A percentile compares a stretch with the other conserved stretches of the same genome.
phyloP scores from a whole-genome alignment of 2,329 filamentous ascomycete genomes.

The Phoma sp. region DNA sequence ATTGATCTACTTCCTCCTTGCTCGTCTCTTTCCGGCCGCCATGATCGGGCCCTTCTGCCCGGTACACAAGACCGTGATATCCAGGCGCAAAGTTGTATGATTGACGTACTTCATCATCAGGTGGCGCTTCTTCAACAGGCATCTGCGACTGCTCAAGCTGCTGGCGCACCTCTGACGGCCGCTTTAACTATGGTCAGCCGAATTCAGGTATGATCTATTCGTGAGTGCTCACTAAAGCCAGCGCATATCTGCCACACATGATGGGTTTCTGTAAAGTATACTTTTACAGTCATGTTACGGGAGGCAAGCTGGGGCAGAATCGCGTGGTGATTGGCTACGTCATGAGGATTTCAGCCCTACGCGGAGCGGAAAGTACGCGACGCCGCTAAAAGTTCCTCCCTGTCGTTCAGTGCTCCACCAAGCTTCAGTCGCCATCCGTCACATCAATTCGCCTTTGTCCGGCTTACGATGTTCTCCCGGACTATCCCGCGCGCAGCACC shows the following conservation, averaged over 20 bases:
- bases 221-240: slow-evolving; percentile 62
- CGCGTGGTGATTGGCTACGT: slow-evolving; percentile 42
- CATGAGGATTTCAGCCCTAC: slow-evolving; percentile 41
- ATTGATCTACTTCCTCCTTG: slow-evolving; percentile 1
- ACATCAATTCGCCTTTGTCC: slow-evolving; percentile 22
- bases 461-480: slow-evolving; percentile 46
- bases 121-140: slow-evolving; percentile 72
- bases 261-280: slow-evolving; percentile 27
- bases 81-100: slow-evolving; percentile 94
- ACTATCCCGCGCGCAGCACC: slow-evolving; percentile 36
- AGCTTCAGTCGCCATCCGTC: slow-evolving; percentile 14
- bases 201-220: background rate
- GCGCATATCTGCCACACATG: slow-evolving; percentile 73
- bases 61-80: slow-evolving; percentile 83
- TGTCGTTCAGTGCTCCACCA: slow-evolving; percentile 30
- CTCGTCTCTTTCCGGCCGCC: slow-evolving; percentile 49
- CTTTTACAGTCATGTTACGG: slow-evolving; percentile 5
- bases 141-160: slow-evolving; percentile 77
- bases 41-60: slow-evolving; percentile 71
- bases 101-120: slow-evolving; percentile 72
- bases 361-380: slow-evolving; percentile 29
- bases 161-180: slow-evolving; percentile 75
- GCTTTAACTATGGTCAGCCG: slow-evolving; percentile 55
- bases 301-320: slow-evolving; percentile 18
- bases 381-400: slow-evolving; percentile 34